Conservation (phyloP, 176 grass and related monocot genomes). For the Microstegium vimineum region DNA sequence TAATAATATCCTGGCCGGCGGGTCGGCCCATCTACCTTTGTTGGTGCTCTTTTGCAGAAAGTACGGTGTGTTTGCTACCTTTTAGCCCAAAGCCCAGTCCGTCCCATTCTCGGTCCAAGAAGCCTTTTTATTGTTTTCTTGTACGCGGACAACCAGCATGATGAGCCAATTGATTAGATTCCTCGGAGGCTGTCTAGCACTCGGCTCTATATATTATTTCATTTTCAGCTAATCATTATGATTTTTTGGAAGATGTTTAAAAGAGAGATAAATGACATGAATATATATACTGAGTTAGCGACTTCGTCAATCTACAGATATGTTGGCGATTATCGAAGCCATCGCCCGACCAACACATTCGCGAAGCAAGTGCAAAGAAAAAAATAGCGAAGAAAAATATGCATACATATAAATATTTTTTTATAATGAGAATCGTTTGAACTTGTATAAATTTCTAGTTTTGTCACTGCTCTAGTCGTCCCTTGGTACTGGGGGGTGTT, state of each 20-base stretch:
- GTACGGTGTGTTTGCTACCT: not conserved
- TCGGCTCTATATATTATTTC: not conserved
- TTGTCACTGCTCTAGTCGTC: no score
- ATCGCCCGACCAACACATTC: no score
- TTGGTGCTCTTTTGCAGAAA: conserved; percentile 7
- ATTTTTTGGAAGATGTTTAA: not conserved
- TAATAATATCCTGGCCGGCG: not conserved
- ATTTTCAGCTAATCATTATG: not conserved
- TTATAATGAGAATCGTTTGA: not conserved
- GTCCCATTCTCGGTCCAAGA: not conserved
- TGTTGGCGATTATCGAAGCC: no score
- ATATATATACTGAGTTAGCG: no score
- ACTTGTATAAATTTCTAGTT: not conserved
- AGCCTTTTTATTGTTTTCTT: not conserved
- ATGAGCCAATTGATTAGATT: not conserved
- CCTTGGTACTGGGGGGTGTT: not conserved
- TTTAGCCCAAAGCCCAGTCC: conserved; percentile 24
- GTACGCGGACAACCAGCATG: not conserved
- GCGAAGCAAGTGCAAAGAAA: not conserved
- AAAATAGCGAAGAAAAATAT: not conserved
- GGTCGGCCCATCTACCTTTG: conserved; percentile 8
- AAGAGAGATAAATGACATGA: not conserved
- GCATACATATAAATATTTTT: not conserved
- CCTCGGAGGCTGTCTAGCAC: not conserved
- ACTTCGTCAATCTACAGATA: no score